phyloP scores from a whole-genome alignment of 768 basidiomycete genomes.

The Erythrobasidium yunnanense region DNA sequence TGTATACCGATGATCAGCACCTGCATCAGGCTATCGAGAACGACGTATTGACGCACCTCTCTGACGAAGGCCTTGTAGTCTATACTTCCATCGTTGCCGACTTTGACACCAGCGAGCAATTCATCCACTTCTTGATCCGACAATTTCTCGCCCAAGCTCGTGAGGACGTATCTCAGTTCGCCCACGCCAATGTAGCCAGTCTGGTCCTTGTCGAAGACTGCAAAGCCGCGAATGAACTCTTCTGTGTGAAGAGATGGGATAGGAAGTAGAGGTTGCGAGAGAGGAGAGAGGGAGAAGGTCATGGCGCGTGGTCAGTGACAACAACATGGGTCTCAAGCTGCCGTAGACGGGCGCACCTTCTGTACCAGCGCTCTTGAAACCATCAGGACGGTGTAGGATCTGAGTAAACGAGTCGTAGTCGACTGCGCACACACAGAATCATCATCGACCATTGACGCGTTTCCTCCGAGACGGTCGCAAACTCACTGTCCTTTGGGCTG shows the following conservation, averaged over 20 bases:
- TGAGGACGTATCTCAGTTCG: slow-evolving; percentile 82
- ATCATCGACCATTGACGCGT: background rate
- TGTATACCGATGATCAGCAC: too few relatives aligned
- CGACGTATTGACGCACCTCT: slow-evolving; percentile 12
- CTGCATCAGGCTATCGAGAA: too few relatives aligned
- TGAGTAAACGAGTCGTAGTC: slow-evolving; percentile 83
- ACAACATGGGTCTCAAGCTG: background rate
- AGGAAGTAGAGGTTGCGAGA: background rate
- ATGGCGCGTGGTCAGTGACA: background rate
- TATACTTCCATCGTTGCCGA: slow-evolving; percentile 39
- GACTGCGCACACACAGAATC: slow-evolving; percentile 47
- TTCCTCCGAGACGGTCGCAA: background rate
- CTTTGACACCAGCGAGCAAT: slow-evolving; percentile 86
- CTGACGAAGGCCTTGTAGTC: slow-evolving; percentile 23
- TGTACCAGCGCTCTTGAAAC: slow-evolving; percentile 93
- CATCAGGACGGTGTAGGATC: slow-evolving; percentile 87
- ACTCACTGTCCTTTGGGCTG: slow-evolving; percentile 66
- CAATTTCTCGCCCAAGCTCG: slow-evolving; percentile 98
- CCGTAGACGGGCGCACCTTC: slow-evolving; percentile 52
- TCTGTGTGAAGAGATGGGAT: background rate
- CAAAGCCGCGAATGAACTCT: slow-evolving; percentile 97
- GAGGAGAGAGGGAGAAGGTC: background rate
- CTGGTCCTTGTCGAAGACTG: slow-evolving; percentile 93
- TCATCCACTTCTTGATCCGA: slow-evolving; percentile 95
- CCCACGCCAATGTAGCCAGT: slow-evolving; percentile 77